phyloP scores from a whole-genome alignment of 768 basidiomycete genomes.

The Naematelia aurantialba region DNA sequence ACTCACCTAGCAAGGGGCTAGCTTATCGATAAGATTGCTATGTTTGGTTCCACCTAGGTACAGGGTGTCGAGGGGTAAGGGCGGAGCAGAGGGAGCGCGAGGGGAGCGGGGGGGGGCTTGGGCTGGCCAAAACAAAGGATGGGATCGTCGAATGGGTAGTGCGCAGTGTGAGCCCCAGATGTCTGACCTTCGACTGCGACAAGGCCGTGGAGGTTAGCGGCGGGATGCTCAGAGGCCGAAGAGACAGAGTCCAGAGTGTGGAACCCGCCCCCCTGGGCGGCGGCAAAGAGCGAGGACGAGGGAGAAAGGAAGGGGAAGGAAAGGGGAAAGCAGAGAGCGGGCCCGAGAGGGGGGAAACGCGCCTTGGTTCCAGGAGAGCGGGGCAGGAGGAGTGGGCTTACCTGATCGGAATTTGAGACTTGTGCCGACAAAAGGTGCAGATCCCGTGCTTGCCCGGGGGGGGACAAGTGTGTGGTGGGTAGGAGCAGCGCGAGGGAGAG shows the following conservation, averaged over 20 bases:
- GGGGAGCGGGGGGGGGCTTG: not conserved
- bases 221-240: no score
- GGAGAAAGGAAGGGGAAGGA: conserved; percentile 5
- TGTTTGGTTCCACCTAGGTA: conserved; percentile 15
- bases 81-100: not conserved
- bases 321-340: not conserved
- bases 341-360: no score
- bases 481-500: not conserved
- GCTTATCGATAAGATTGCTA: conserved; percentile 6
- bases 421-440: not conserved
- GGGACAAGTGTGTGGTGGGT: not conserved
- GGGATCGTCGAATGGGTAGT: not conserved
- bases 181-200: no score
- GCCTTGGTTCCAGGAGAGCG: no score
- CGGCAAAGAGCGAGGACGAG: no score
- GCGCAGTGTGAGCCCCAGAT: no score
- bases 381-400: no score
- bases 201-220: no score
- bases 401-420: not conserved
- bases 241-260: no score
- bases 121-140: conserved; percentile 1
- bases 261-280: no score
- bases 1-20: not conserved
- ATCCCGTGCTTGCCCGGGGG: no score
- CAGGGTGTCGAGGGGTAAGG: not conserved